Evolutionary conservation across 129 eudicot species (phyloP).

Genomic region (Artemisia annua): DNA sequence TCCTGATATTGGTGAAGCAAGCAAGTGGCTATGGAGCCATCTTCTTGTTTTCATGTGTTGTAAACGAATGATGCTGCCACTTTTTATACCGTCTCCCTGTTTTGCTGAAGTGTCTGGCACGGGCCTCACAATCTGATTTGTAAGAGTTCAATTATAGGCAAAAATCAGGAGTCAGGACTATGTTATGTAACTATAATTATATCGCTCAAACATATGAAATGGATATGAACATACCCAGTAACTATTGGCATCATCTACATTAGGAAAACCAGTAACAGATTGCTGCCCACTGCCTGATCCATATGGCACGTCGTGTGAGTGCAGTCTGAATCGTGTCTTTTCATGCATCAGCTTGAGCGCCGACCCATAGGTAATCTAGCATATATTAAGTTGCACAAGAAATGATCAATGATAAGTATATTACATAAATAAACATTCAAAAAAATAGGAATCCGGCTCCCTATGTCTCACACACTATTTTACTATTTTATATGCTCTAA

Average conservation of each 20-base stretch:
- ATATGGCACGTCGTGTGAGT: constrained; percentile 98
- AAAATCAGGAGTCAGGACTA: constrained; percentile 5
- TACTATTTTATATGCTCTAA: too few species aligned
- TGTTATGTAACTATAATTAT: background rate
- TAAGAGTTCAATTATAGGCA: constrained; percentile 12
- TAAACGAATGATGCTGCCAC: constrained; percentile 75
- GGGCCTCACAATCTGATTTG: constrained; percentile 70
- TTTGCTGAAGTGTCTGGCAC: constrained; percentile 63
- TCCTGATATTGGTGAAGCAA: constrained; percentile 93
- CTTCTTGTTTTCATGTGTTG: constrained; percentile 93
- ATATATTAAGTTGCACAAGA: constrained; percentile 11
- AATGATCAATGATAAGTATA: background rate
- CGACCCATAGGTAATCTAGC: constrained; percentile 87
- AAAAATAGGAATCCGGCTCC: background rate
- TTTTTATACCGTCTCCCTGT: constrained; percentile 81
- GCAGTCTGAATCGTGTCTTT: constrained; percentile 78
- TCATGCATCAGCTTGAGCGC: constrained; percentile 90
- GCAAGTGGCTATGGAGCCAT: constrained; percentile 98
- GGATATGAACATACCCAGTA: constrained; percentile 71
- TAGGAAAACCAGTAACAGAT: constrained; percentile 90
- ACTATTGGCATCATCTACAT: constrained; percentile 93
- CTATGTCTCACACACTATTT: background rate
- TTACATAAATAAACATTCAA: background rate
- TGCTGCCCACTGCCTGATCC: constrained; percentile 99
- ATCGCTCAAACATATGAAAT: background rate